Conservation (phyloP, 177 flowering plant genomes). For the Vitis hybrid region DNA sequence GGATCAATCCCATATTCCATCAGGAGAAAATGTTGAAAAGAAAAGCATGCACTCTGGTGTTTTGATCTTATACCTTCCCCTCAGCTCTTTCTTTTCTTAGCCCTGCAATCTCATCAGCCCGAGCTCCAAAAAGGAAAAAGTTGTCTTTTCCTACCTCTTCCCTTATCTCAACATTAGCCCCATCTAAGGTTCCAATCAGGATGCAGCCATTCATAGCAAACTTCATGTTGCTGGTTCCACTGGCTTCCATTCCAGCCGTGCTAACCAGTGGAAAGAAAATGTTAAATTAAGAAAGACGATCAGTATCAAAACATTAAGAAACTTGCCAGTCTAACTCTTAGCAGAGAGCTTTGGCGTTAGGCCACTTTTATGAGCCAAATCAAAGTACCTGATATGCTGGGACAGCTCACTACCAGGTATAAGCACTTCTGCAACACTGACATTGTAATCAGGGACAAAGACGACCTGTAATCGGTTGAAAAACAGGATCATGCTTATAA, state of each 20-base stretch:
- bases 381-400: background rate
- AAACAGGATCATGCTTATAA: background rate
- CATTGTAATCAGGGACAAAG: slow-evolving; percentile 19
- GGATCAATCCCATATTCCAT: too few species aligned
- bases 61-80: slow-evolving; percentile 58
- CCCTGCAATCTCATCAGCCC: slow-evolving; percentile 79
- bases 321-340: too few species aligned
- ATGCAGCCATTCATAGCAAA: slow-evolving; percentile 96
- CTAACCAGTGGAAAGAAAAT: slow-evolving; percentile 31
- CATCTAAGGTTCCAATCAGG: slow-evolving; percentile 91
- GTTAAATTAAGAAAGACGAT: too few species aligned
- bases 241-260: slow-evolving; percentile 99
- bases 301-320: too few species aligned
- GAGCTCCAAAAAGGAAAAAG: slow-evolving; percentile 90
- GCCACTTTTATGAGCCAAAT: background rate
- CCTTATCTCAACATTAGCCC: slow-evolving; percentile 95
- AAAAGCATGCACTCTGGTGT: too few species aligned
- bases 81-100: slow-evolving; percentile 85
- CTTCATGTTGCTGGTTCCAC: slow-evolving; percentile 99
- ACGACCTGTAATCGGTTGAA: slow-evolving; percentile 3
- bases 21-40: too few species aligned
- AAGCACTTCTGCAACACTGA: slow-evolving; percentile 17
- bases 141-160: slow-evolving; percentile 90
- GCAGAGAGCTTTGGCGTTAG: too few species aligned
- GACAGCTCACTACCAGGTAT: background rate